Percentiles rank a stretch among this genome's conserved stretches.
phyloP scores from a whole-genome alignment of 73 alveolate species.

The Urostyla sp. region DNA sequence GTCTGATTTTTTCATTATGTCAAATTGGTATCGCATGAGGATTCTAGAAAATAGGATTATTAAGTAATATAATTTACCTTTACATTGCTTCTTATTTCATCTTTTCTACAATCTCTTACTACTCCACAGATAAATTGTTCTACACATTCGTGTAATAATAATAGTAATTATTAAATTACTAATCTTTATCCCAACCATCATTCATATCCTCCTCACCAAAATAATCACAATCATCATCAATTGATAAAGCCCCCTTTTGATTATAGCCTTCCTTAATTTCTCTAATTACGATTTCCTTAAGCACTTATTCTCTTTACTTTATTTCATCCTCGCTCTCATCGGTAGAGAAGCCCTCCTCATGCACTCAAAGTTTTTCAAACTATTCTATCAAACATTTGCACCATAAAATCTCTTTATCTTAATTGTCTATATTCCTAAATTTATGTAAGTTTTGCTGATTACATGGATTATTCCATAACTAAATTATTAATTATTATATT shows the following conservation, averaged over 20 bases:
- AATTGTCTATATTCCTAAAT: too few species aligned
- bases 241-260: not conserved
- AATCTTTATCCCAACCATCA: too few species aligned
- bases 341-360: conserved; percentile 26
- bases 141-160: too few species aligned
- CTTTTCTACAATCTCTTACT: not conserved
- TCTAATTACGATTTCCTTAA: conserved; percentile 6
- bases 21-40: conserved; percentile 6
- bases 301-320: not conserved
- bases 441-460: too few species aligned
- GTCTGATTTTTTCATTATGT: not conserved
- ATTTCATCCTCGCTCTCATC: conserved; percentile 23
- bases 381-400: too few species aligned
- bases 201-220: too few species aligned
- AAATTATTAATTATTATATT: too few species aligned
- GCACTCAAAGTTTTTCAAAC: too few species aligned
- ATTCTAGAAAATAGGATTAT: not conserved
- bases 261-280: not conserved
- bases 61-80: not conserved
- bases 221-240: not conserved
- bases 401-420: too few species aligned
- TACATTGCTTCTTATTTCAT: not conserved
- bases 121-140: not conserved
- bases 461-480: too few species aligned
- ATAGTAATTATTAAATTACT: too few species aligned